phyloP scores from a whole-genome alignment of 2,329 filamentous ascomycete genomes.

The Dothiorella sarmentorum region DNA sequence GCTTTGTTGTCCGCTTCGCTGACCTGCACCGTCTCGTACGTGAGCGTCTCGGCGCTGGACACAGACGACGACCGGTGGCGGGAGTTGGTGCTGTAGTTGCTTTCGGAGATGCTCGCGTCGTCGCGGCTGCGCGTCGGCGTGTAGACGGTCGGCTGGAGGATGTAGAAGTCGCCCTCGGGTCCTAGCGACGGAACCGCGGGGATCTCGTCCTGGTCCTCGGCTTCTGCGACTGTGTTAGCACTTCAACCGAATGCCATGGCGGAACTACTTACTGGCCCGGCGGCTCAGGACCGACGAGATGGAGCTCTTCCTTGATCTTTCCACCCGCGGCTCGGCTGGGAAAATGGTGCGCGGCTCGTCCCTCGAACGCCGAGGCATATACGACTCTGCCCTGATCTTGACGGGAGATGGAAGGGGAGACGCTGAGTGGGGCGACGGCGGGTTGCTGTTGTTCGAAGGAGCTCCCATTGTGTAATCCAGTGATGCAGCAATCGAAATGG shows the following conservation, averaged over 20 bases:
- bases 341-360: not conserved
- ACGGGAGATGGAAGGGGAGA: not conserved
- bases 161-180: not conserved
- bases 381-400: not conserved
- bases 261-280: not conserved
- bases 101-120: not conserved
- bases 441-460: not conserved
- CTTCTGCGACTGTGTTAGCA: not conserved
- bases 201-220: not conserved
- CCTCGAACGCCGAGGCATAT: slow-evolving; percentile 2
- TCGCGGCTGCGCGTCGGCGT: not conserved
- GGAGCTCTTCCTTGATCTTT: not conserved
- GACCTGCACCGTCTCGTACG: not conserved
- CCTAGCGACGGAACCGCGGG: not conserved
- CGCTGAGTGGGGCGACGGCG: not conserved
- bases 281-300: not conserved
- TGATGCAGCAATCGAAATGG: slow-evolving; percentile 2
- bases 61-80: not conserved
- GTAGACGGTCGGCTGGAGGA: slow-evolving; percentile 6
- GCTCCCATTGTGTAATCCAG: slow-evolving; percentile 11
- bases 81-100: slow-evolving; percentile 7
- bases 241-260: too few relatives aligned
- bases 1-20: not conserved
- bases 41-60: slow-evolving; percentile 1
- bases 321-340: not conserved